Conservation (phyloP, 164 flowering plant genomes). For the Dillenia turbinata region DNA sequence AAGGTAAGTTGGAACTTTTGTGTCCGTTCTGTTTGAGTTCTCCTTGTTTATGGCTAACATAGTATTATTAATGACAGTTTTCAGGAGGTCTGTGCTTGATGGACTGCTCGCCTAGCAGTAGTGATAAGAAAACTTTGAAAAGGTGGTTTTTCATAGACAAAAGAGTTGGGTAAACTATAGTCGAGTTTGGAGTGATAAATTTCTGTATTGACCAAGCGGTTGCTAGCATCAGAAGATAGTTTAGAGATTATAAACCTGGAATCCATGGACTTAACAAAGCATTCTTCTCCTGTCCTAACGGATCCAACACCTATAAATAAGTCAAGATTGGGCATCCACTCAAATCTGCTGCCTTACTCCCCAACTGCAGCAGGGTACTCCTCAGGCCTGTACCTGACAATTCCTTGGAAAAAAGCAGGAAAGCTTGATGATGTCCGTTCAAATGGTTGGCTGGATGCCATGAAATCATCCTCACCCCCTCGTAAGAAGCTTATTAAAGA, state of each 20-base stretch:
- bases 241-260: slow-evolving; percentile 2
- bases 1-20: slow-evolving; percentile 3
- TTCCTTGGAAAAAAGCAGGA: slow-evolving; percentile 52
- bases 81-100: slow-evolving; percentile 43
- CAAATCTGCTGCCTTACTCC: slow-evolving; percentile 40
- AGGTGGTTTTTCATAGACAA: slow-evolving; percentile 75
- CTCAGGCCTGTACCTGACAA: slow-evolving; percentile 22
- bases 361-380: slow-evolving; percentile 29
- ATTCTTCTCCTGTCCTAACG: slow-evolving; percentile 63
- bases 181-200: not conserved
- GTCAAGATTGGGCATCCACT: slow-evolving; percentile 60
- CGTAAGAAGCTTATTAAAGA: slow-evolving; percentile 53
- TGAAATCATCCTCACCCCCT: slow-evolving; percentile 80
- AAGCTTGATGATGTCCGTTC: slow-evolving; percentile 58
- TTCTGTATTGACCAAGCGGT: not conserved
- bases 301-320: slow-evolving; percentile 63
- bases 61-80: slow-evolving; percentile 17
- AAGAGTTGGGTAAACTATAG: slow-evolving; percentile 35
- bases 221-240: not conserved
- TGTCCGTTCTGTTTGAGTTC: not conserved
- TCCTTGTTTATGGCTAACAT: not conserved
- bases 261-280: slow-evolving; percentile 41
- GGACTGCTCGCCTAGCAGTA: slow-evolving; percentile 46
- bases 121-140: slow-evolving; percentile 58
- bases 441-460: slow-evolving; percentile 74